Percentiles rank a stretch among this genome's conserved stretches.
Conservation (phyloP, 305 asterid genomes). For the Solanum hybrid region DNA sequence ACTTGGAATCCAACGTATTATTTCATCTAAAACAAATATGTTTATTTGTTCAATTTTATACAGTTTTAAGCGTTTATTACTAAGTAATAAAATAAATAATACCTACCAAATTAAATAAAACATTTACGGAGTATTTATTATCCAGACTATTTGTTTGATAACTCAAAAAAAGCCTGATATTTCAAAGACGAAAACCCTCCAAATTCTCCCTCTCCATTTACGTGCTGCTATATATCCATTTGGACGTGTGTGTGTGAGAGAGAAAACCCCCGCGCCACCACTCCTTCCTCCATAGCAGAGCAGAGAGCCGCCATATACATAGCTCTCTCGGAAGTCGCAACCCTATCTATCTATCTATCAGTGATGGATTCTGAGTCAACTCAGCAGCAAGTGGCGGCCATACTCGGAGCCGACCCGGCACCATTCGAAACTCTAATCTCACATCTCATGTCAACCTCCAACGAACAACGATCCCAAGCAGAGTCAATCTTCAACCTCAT, state of each 20-base stretch:
- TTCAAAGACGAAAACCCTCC: slow-evolving; percentile 1
- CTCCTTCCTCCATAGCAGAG: neutral
- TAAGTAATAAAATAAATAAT: neutral
- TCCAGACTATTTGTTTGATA: neutral
- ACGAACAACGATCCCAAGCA: slow-evolving; percentile 21
- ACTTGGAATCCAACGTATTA: too few relatives aligned
- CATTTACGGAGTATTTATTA: neutral
- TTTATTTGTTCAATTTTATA: too few relatives aligned
- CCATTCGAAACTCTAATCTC: slow-evolving; percentile 20
- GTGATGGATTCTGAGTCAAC: slow-evolving; percentile 5
- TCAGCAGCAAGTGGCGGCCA: slow-evolving; percentile 10
- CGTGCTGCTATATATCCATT: neutral
- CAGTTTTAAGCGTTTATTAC: too few relatives aligned
- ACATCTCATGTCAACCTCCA: slow-evolving; percentile 18
- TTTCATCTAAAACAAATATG: too few relatives aligned
- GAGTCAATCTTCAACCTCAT: slow-evolving; percentile 16
- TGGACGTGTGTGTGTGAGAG: slow-evolving; percentile 5
- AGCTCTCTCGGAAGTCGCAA: neutral
- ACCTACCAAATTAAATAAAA: neutral
- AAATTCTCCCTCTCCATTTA: neutral
- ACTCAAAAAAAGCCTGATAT: neutral
- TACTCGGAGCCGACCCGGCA: slow-evolving; percentile 14
- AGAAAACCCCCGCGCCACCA: neutral
- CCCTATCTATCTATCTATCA: neutral
- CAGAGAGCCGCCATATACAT: neutral